Conservation (phyloP, 768 basidiomycete species). For the Termitomyces sp. region DNA sequence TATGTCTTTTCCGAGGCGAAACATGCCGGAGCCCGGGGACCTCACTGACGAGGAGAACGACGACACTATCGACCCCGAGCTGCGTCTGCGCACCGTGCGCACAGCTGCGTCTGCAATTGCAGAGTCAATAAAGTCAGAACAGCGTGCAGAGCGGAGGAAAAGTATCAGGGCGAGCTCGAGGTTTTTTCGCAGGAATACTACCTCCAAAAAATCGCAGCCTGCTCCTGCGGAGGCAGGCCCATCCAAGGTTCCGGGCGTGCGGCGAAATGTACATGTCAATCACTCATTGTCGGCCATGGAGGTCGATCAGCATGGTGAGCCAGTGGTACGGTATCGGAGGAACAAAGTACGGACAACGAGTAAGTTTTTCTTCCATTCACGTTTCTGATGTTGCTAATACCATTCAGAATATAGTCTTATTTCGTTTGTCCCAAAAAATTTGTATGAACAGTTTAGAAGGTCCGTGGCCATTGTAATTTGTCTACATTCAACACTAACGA, state of each 20-base stretch:
- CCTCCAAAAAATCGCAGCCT: conserved; percentile 46
- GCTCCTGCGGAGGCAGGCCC: conserved; percentile 26
- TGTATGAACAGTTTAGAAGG: conserved; percentile 94
- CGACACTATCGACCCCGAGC: conserved; percentile 75
- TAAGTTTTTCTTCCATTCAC: conserved; percentile 39
- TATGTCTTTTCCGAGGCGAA: conserved; percentile 42
- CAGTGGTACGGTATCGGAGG: conserved; percentile 72
- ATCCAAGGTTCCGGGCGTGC: conserved; percentile 44
- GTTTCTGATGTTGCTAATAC: conserved; percentile 2
- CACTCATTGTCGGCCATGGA: conserved; percentile 61
- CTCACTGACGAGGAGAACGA: conserved; percentile 64
- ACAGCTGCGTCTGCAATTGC: conserved; percentile 91
- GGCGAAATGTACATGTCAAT: conserved; percentile 85
- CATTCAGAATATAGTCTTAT: conserved; percentile 81
- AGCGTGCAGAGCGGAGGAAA: conserved; percentile 60
- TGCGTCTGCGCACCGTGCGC: conserved; percentile 87
- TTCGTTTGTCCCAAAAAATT: conserved; percentile 91
- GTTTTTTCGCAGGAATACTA: conserved; percentile 53
- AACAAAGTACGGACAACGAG: conserved; percentile 96
- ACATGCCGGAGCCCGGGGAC: conserved; percentile 34
- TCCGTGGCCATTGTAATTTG: conserved; percentile 29
- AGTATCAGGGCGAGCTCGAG: conserved; percentile 47
- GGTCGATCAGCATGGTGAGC: conserved; percentile 72
- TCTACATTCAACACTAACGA: conserved; percentile 2
- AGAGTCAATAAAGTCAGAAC: conserved; percentile 80